These are phyloP conservation scores for Tripidium arundinaceum DNA, from an alignment of 202 grass and related monocot species.

Conservation along the genomic window DNA sequence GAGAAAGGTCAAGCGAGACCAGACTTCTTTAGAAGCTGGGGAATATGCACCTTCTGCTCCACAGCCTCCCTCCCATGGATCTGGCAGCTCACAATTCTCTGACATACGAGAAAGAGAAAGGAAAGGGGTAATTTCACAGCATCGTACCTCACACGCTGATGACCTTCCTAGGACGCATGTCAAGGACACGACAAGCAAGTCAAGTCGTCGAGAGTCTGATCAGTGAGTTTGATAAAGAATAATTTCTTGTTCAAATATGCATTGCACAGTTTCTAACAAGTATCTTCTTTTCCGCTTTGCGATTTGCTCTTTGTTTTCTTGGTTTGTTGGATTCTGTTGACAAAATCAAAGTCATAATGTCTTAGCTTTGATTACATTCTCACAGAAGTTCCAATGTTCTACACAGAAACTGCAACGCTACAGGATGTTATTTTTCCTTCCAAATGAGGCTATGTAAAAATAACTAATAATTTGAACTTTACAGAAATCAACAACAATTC, in stretches of 20 bases:
- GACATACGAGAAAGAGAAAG: conserved; percentile 83
- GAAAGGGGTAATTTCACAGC: conserved; percentile 65
- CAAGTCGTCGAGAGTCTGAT: conserved; percentile 78
- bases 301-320: neutral
- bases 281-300: neutral
- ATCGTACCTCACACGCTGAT: conserved; percentile 59
- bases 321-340: neutral
- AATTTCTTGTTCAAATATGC: conserved; percentile 24
- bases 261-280: neutral
- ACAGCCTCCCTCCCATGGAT: conserved; percentile 48
- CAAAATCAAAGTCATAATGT: neutral
- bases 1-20: conserved; percentile 76
- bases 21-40: conserved; percentile 66
- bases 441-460: neutral
- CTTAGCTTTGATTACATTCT: neutral
- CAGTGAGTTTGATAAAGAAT: conserved; percentile 60
- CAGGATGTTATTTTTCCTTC: neutral
- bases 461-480: no score
- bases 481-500: neutral
- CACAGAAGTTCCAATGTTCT: neutral
- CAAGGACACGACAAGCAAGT: conserved; percentile 78
- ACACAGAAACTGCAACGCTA: neutral
- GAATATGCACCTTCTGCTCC: conserved; percentile 66
- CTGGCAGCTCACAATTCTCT: conserved; percentile 40
- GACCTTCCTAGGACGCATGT: conserved; percentile 71